These are phyloP conservation scores for Achaetomium macrosporum DNA, from an alignment of 2,329 filamentous ascomycete genomes.

Conservation along the genomic window DNA sequence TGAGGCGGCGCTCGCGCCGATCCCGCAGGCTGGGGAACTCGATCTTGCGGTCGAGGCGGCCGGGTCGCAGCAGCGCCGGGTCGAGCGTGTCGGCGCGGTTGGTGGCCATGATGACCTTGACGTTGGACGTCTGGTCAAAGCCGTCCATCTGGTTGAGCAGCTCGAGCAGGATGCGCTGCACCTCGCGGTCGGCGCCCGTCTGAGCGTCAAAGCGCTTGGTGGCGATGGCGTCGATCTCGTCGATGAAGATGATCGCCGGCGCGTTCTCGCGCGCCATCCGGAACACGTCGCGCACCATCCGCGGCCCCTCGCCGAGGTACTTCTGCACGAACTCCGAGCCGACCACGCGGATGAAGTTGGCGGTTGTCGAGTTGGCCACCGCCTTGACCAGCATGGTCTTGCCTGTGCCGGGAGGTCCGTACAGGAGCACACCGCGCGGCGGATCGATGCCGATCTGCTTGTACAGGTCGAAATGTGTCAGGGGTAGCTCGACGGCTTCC, in stretches of 20 bases:
- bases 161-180: conserved; percentile 96
- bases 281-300: conserved; percentile 99
- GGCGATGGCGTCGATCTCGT: conserved; percentile 97
- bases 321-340: conserved; percentile 99
- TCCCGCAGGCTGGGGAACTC: conserved; percentile 96
- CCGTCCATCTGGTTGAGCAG: conserved; percentile 99
- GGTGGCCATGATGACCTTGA: conserved; percentile 99
- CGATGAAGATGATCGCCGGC: conserved; percentile 98
- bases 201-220: conserved; percentile 99
- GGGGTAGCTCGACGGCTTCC: conserved; percentile 91
- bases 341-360: conserved; percentile 96
- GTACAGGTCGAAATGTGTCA: conserved; percentile 98
- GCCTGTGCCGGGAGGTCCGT: conserved; percentile 90
- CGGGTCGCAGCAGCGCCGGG: conserved; percentile 86
- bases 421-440: conserved; percentile 89
- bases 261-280: conserved; percentile 98
- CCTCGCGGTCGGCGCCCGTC: conserved; percentile 94
- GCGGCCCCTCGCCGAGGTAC: conserved; percentile 93
- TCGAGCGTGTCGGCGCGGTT: conserved; percentile 97
- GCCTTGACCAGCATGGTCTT: conserved; percentile 99
- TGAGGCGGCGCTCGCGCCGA: conserved; percentile 87
- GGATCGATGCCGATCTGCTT: conserved; percentile 99
- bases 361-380: conserved; percentile 95
- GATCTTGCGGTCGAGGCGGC: conserved; percentile 95
- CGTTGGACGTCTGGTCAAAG: conserved; percentile 97